Evolutionary conservation across 1,139 yeast species (phyloP), one percentile per base, ranked within the genome.

Genomic region (Groenewaldozyma sp.): DNA sequence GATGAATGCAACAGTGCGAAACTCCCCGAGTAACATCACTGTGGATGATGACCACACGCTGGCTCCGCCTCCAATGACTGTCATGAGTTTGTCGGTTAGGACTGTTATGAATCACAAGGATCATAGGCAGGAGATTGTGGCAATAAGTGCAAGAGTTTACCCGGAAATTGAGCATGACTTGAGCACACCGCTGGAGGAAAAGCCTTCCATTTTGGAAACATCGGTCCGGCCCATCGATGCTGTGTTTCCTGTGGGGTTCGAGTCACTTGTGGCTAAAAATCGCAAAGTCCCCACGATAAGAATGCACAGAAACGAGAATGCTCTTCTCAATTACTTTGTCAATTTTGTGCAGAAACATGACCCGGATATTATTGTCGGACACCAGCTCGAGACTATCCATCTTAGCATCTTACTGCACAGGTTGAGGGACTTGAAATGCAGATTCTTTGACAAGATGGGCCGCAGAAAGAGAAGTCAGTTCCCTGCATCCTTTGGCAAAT

Each of bases 281-380:
- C 44, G 45, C 20, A 32, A 39, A 26, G 36, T 34, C 10, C 40
- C 42, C 2, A 32, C 43, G 4, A 45, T 57, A 17, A 48, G 55
- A 4, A 41, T 44, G 1, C 51, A 49, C 36, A 80, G 78, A 22
- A 80, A 73, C 46, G 99, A 91, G 56, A 77, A 76, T 45, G 75
- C 82, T 0, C 59, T 91, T 49, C 68, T 91, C 39, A 76, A 76
- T 48, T 52, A 56, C 55, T 73, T 91, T 41, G 70, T 88, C 38
- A 91, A 84, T 0, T 63, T 78, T 54, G 64, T 91, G 40, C 82
- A 80, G 49, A 66, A 67, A 26, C 65, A 73, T 24, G 98, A 93
- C 59, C 96, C 98, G 0, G 99, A 93, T 64, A 81, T 88, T 1
- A 73, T 86, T 43, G 59, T 91, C 34, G 98, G 98, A 14, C 97